Base-by-base conservation (phyloP, 257 asterid genomes). In the Gentiana dahurica region DNA sequence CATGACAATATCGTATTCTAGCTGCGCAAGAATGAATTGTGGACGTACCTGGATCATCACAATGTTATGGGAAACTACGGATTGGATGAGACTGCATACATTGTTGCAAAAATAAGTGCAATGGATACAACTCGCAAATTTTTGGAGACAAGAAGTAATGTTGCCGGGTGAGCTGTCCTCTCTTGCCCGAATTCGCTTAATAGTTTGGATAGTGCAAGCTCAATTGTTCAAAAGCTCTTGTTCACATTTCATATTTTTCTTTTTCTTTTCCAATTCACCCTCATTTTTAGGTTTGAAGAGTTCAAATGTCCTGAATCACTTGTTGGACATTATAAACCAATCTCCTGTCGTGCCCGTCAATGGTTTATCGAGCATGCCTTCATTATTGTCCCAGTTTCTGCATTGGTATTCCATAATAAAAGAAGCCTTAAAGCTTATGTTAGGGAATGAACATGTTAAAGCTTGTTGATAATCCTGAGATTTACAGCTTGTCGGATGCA, bases 401-500 rank as follows among this genome's bases (percentile, higher is more conserved):
- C 87, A 74, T 75, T 75, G 96, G 97, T 90, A 90, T 73, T 68
- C 68, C 54, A 59, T 71, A 63, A 55, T 65, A 68, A 60, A 65
- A 56, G 65, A 70, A 67, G 76, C 77, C 59, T 75, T 76, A 59
- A 62, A 70, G 73, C 71, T 73, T 73, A 65, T 67, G 48, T 62
- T 73, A 65, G 33, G 24, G 57, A 57, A 68, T 60, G 63, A 63
- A 51, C 70, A 48, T 68, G 54, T 71, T 71, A 64, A 74, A 62
- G 71, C 62, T 77, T 77, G 75, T 75, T 86, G 81, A 82, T 79
- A 63, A 64, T 65, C 51, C 76, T 76, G 66, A 77, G 74, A 63
- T 77, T 86, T 84, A 65, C 86, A 90, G 96, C 77, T 90, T 67
- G 50, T 68, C 51, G 97, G 95, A 71, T 76, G 90, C 83, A 62